These are phyloP conservation scores for Massariosphaeria phaeospora DNA, from an alignment of 495 filamentous ascomycete species.

Conservation along the genomic window DNA sequence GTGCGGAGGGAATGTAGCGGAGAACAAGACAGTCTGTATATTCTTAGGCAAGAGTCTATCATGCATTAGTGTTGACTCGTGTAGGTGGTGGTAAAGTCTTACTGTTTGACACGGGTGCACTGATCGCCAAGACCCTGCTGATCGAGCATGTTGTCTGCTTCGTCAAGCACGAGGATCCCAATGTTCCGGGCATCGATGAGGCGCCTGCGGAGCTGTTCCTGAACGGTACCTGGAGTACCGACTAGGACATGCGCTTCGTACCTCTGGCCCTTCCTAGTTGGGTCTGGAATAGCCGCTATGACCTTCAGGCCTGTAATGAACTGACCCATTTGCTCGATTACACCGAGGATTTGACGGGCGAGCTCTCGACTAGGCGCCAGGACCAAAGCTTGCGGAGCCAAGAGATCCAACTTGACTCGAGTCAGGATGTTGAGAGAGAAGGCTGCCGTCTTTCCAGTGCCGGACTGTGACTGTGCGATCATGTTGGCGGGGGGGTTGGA, in stretches of 20 bases:
- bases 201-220: slow-evolving; percentile 72
- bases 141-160: slow-evolving; percentile 95
- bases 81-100: slow-evolving; percentile 33
- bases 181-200: slow-evolving; percentile 60
- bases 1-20: slow-evolving; percentile 85
- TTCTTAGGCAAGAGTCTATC: slow-evolving; percentile 62
- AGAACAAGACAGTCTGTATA: slow-evolving; percentile 87
- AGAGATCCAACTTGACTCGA: slow-evolving; percentile 65
- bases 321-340: slow-evolving; percentile 72
- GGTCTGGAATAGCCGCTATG: slow-evolving; percentile 74
- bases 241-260: slow-evolving; percentile 74
- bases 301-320: slow-evolving; percentile 69
- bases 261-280: slow-evolving; percentile 53
- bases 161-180: slow-evolving; percentile 79
- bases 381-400: slow-evolving; percentile 78
- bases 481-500: slow-evolving; percentile 78
- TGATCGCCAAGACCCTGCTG: slow-evolving; percentile 92
- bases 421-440: slow-evolving; percentile 88
- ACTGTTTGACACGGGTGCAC: slow-evolving; percentile 82
- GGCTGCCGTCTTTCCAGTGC: slow-evolving; percentile 96
- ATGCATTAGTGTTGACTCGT: slow-evolving; percentile 18
- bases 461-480: slow-evolving; percentile 97
- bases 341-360: slow-evolving; percentile 86
- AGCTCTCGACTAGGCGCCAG: slow-evolving; percentile 91
- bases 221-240: slow-evolving; percentile 89